Evolutionary conservation across 768 basidiomycete genomes (phyloP), one percentile per base, ranked within the genome.

Genomic region (Rhodocollybia butyracea): DNA sequence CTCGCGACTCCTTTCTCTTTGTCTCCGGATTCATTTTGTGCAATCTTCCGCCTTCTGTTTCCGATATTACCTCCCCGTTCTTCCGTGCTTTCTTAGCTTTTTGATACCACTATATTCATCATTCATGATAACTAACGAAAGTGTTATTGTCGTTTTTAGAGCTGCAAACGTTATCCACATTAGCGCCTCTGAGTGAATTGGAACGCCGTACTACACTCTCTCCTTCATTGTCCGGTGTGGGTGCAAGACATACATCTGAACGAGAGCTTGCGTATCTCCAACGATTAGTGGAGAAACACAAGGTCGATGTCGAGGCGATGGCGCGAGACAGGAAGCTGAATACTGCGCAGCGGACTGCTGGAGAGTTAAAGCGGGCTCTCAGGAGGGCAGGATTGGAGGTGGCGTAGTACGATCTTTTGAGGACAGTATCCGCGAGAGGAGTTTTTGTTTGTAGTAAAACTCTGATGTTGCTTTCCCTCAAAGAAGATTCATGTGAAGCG

Each of bases 341-440:
- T 68, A 71, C 81, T 15, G 86, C 85, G 68, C 96, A 98, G 73
- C 82, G 87, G 65, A 97, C 94, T 2, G 79, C 76, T 30, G 94
- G 91, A 17, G 85, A 93, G 72, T 68, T 98, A 64, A 74, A 68
- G 63, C 76, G 84, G 65, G 86, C 83, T 29, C 71, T 90, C 57
- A 72, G 68, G 59, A 82, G 79, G 64, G 82, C 84, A 31, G 80
- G 83, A 12, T 64, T 80, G 39, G 39, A 29, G 24, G 51, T 22
- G 26, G 27, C 19, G 19, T n/a, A 17, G 27, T 41, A 53, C 15
- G 39, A 40, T 51, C 19, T 22, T 29, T 13, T n/a, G 5, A 29
- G 13, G 26, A 26, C 39, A 27, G 15, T 15, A 29, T 27, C 26
- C 17, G 19, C n/a, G n/a, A n/a, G n/a, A n/a, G n/a, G n/a, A n/a